These are phyloP conservation scores for Immersiporthe knoxdaviesiana DNA, from an alignment of 2,329 filamentous ascomycete species.

Conservation along the genomic window DNA sequence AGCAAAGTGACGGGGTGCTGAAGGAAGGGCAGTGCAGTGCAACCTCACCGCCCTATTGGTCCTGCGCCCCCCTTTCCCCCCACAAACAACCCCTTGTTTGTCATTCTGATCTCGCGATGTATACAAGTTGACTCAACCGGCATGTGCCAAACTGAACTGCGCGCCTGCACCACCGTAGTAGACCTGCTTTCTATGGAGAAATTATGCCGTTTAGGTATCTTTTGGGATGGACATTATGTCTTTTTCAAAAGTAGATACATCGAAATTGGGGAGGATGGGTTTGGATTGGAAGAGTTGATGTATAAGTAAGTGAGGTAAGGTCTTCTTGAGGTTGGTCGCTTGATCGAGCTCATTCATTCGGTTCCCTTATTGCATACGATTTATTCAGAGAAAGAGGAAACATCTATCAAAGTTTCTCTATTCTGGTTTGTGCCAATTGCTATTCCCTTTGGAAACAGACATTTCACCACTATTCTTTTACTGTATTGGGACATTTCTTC, in stretches of 20 bases:
- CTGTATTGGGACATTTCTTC: background rate
- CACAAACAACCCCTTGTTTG: background rate
- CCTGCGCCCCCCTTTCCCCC: no score
- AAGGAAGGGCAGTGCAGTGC: background rate
- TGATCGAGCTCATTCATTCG: background rate
- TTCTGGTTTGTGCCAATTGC: background rate
- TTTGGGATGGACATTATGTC: background rate
- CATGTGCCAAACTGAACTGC: background rate
- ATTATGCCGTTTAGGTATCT: background rate
- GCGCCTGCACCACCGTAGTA: background rate
- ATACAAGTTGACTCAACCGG: constrained; percentile 12
- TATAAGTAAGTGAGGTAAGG: constrained; percentile 8
- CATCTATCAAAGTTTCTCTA: background rate
- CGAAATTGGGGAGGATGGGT: background rate
- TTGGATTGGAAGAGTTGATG: background rate
- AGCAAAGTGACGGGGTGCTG: background rate
- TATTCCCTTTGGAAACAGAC: background rate
- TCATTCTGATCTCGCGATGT: constrained; percentile 4
- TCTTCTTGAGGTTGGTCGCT: background rate
- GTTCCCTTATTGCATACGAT: background rate
- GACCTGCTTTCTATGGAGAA: background rate
- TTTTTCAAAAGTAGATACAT: background rate
- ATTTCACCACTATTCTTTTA: background rate
- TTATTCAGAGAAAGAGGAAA: background rate
- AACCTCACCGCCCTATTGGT: background rate